These are phyloP conservation scores for Globisporangium spiculum DNA, from an alignment of 352 stramenopile genomes.

Conservation along the genomic window DNA sequence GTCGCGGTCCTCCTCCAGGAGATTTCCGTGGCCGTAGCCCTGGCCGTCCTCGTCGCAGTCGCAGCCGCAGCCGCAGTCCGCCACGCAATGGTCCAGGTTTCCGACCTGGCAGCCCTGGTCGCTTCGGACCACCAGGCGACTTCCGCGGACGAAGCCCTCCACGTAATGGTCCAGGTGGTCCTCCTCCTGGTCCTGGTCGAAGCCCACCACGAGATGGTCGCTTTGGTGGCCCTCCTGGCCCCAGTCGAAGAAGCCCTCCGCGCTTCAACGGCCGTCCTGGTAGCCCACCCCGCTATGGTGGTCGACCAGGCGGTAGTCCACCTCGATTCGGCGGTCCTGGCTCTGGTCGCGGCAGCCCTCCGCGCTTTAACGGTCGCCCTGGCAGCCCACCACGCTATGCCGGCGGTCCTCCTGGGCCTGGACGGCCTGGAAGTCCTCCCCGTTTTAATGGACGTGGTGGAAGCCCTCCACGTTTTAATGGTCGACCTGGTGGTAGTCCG, in stretches of 20 bases:
- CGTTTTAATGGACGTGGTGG: neutral
- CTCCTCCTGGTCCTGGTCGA: slow-evolving; percentile 17
- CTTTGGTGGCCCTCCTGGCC: neutral
- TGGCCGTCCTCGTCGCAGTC: slow-evolving; percentile 19
- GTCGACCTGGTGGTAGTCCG: neutral
- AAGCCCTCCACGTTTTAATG: neutral
- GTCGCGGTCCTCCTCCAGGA: slow-evolving; percentile 14
- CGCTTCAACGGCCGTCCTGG: neutral
- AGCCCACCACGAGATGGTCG: slow-evolving; percentile 16
- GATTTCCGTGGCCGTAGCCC: slow-evolving; percentile 1
- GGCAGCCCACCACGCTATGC: slow-evolving; percentile 1
- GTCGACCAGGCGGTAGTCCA: neutral
- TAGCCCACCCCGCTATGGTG: slow-evolving; percentile 10
- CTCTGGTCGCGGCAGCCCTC: neutral
- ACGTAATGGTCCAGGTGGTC: slow-evolving; percentile 20
- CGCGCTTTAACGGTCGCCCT: neutral
- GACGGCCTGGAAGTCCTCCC: neutral
- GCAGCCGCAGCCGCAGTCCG: slow-evolving; percentile 35
- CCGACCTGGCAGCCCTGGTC: slow-evolving; percentile 13
- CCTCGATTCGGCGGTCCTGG: neutral
- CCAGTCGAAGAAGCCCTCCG: neutral
- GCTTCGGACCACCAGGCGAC: slow-evolving; percentile 17
- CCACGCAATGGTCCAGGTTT: slow-evolving; percentile 12
- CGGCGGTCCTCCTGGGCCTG: neutral
- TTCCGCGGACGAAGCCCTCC: slow-evolving; percentile 27